A percentile compares a stretch with the other conserved stretches of the same genome.
These are phyloP conservation scores for Fusarium mexicanum DNA, from an alignment of 2,329 filamentous ascomycete species.

Conservation along the genomic window DNA sequence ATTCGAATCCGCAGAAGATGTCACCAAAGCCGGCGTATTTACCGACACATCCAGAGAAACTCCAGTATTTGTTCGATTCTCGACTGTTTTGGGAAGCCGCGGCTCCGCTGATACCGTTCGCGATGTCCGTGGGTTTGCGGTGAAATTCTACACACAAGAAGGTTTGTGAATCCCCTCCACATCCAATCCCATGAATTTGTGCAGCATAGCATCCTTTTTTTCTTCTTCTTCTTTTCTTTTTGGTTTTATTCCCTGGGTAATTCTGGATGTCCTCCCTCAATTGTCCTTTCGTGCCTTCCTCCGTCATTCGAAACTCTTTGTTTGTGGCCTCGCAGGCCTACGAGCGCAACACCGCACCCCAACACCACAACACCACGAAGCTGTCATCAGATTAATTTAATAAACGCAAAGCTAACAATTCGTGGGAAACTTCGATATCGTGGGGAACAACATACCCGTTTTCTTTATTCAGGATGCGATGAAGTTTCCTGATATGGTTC, in stretches of 20 bases:
- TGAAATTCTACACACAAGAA: slow-evolving; percentile 74
- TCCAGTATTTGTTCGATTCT: slow-evolving; percentile 67
- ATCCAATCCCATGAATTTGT: neutral
- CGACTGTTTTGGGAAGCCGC: slow-evolving; percentile 78
- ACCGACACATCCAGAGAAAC: slow-evolving; percentile 62
- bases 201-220: no score
- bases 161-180: slow-evolving; percentile 49
- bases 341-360: no score
- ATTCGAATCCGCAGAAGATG: slow-evolving; percentile 71
- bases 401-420: no score
- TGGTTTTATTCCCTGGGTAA: no score
- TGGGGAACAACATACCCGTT: slow-evolving; percentile 76
- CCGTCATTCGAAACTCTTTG: no score
- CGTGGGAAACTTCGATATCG: slow-evolving; percentile 72
- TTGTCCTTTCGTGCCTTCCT: no score
- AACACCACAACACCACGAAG: neutral
- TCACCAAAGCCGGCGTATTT: slow-evolving; percentile 73
- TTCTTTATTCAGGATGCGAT: slow-evolving; percentile 82
- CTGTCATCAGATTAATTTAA: no score
- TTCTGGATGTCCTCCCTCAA: no score
- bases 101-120: slow-evolving; percentile 84
- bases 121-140: slow-evolving; percentile 83
- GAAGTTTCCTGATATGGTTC: slow-evolving; percentile 76
- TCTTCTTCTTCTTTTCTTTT: no score
- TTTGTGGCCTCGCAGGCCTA: no score